A percentile compares a stretch with the other conserved stretches of the same genome.
Evolutionary conservation across 768 basidiomycete genomes (phyloP).

Genomic region (Gymnopilus dilepis): DNA sequence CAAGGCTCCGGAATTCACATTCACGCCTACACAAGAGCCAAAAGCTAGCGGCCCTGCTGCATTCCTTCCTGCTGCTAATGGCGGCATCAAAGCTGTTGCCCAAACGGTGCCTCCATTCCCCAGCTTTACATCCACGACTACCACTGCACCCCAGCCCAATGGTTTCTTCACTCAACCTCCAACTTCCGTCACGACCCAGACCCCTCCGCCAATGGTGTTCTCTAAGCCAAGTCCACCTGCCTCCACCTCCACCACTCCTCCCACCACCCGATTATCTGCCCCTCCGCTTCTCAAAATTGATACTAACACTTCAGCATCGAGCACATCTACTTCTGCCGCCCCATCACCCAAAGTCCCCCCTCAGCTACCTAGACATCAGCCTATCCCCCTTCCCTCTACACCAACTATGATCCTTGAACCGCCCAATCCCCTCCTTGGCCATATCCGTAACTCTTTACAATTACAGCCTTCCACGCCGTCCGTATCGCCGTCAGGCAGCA

Average conservation of each 20-base stretch:
- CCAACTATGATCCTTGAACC: conserved; percentile 39
- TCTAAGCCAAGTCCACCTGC: conserved; percentile 22
- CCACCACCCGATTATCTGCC: conserved; percentile 21
- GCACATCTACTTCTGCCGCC: conserved; percentile 17
- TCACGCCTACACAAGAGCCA: conserved; percentile 22
- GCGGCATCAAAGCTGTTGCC: conserved; percentile 3
- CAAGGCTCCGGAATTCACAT: conserved; percentile 31
- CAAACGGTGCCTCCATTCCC: conserved; percentile 3
- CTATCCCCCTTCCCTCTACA: conserved; percentile 54
- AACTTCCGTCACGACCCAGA: not conserved
- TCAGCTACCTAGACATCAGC: conserved; percentile 41
- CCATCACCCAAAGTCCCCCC: conserved; percentile 44
- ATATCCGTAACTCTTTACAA: conserved; percentile 34
- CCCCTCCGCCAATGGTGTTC: conserved; percentile 19
- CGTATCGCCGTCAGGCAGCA: conserved; percentile 20
- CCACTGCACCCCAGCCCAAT: conserved; percentile 1
- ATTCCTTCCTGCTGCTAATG: conserved; percentile 4
- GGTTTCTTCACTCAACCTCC: conserved; percentile 7
- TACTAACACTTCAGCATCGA: conserved; percentile 30
- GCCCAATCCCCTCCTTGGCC: conserved; percentile 37
- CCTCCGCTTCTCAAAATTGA: conserved; percentile 44
- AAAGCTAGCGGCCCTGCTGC: conserved; percentile 11
- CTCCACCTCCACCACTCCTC: conserved; percentile 23
- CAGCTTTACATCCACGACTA: not conserved
- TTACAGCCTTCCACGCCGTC: conserved; percentile 19